Conservation (phyloP, 345 rosid species). For the Rubroshorea leprosula region DNA sequence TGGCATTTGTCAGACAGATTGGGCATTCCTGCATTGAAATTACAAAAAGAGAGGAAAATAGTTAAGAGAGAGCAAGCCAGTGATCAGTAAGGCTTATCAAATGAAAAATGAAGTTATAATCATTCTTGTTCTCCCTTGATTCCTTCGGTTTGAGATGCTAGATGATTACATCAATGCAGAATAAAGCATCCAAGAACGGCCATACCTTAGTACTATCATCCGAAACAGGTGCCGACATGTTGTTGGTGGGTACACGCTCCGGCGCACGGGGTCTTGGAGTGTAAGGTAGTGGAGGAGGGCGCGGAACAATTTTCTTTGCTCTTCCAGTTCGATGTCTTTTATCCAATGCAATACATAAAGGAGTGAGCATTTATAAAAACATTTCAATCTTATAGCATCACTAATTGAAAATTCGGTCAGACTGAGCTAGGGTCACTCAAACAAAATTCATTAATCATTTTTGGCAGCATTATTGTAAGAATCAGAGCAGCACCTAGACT, state of each 20-base stretch:
- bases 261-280: constrained; percentile 19
- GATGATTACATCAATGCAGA: too few species aligned
- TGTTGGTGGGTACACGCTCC: constrained; percentile 19
- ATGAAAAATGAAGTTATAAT: too few species aligned
- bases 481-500: too few species aligned
- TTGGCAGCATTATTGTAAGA: too few species aligned
- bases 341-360: constrained; percentile 7
- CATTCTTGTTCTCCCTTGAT: too few species aligned
- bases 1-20: constrained; percentile 51
- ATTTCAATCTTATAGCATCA: neutral
- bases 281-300: constrained; percentile 59
- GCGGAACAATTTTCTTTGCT: constrained; percentile 46
- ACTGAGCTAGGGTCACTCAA: too few species aligned
- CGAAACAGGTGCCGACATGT: constrained; percentile 12
- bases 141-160: too few species aligned
- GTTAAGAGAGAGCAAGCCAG: neutral
- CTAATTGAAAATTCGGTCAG: neutral
- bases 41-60: neutral
- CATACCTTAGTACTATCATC: constrained; percentile 15
- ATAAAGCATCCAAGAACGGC: neutral
- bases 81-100: too few species aligned
- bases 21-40: constrained; percentile 48
- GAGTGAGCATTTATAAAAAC: neutral
- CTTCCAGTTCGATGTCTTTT: constrained; percentile 39
- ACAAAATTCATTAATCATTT: too few species aligned